Base-by-base conservation (phyloP, 352 stramenopile species). In the Phytophthora macrochlamydospora region DNA sequence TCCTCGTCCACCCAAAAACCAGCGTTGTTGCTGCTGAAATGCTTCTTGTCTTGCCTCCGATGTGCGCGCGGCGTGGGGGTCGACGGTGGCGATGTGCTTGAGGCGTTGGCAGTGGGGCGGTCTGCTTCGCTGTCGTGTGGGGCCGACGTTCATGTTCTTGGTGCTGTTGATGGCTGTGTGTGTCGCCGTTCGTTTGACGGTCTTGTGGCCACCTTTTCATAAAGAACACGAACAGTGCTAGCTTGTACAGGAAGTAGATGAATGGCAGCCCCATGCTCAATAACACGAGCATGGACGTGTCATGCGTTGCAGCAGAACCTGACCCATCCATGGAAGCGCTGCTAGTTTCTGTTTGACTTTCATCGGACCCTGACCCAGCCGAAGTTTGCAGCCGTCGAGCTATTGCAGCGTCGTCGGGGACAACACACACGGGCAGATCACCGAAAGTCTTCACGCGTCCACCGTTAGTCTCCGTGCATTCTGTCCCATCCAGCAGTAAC, bases 1-100 rank as follows among this genome's bases (percentile, higher is more conserved):
- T 90, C 83, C 53, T 90, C 77, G 7, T 89, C 77, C 29, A 92
- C 72, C 83, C 83, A 92, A 56, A 92, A 90, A 3, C 70, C 79
- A 56, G 62, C 59, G 33, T 79, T 81, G 45, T 74, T 78, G 46
- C 59, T 76, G 11, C 24, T 62, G 4, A 72, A 67, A 35, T 40
- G 56, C 18, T 72, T 56, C n/a, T 69, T 69, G 28, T 69, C 42
- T 49, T 62, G 65, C 14, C 42, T 66, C 29, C 51, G 59, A 67
- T 62, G 59, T 29, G 31, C 30, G 4, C 60, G 52, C 13, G 65
- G 61, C 6, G 49, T 68, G n/a, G 13, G 71, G 32, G 55, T 67
- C 0, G 59, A 31, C 4, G 65, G 56, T 28, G 64, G 52, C 31
- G 71, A 79, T 18, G 63, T 73, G n/a, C 56, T 77, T 18, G 62